Conservation (phyloP, 225 moss, liverwort and hornwort species). For the Marchantia paleacea region DNA sequence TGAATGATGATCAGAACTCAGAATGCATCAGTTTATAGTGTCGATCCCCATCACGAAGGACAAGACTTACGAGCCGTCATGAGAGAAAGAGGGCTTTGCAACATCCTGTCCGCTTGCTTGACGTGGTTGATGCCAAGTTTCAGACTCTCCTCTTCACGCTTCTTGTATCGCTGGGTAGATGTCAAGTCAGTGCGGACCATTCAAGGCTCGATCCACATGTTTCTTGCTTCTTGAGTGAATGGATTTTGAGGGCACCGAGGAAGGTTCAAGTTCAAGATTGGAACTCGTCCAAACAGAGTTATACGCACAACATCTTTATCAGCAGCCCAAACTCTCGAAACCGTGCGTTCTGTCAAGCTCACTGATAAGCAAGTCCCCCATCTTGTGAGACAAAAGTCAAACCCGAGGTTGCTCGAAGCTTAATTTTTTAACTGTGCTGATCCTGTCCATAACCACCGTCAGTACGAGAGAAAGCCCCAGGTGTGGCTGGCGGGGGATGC, state of each 20-base stretch:
- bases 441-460: too few species aligned
- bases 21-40: background rate
- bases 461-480: too few species aligned
- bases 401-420: too few species aligned
- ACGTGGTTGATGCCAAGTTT: background rate
- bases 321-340: too few species aligned
- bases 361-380: too few species aligned
- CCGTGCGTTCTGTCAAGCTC: too few species aligned
- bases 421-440: too few species aligned
- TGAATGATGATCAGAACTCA: background rate
- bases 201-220: background rate
- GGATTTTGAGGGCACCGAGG: too few species aligned
- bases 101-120: too few species aligned
- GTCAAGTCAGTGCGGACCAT: background rate
- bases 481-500: too few species aligned
- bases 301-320: background rate
- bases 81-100: background rate
- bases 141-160: background rate
- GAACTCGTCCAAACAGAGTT: background rate
- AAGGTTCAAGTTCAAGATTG: background rate
- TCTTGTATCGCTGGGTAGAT: background rate
- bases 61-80: background rate
- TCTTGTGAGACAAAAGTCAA: too few species aligned
- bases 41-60: background rate
- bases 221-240: background rate